Evolutionary conservation across 305 asterid genomes (phyloP), one percentile per base, ranked within the genome.

Genomic region (Fraxinus sp.): DNA sequence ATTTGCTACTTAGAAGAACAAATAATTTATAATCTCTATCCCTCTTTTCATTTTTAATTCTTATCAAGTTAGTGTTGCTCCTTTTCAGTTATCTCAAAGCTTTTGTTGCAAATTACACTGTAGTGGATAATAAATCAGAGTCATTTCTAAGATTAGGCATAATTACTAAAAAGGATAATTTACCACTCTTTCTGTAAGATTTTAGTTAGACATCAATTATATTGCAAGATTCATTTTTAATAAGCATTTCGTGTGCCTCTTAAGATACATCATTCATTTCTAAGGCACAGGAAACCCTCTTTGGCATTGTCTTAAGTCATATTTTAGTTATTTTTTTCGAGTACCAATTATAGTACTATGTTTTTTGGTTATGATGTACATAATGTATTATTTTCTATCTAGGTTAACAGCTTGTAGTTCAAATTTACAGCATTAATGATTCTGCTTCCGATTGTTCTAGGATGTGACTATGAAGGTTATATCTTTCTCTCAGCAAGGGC

Each of bases 401-500:
- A 59, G 70, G 28, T 6, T 57, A n/a, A 18, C 11, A 57, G 28
- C 28, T 57, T 18, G 62, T 59, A 59, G 24, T 18, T 59, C 11
- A 59, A 59, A 59, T 6, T 59, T n/a, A 18, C 13, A 4, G 37
- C 18, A 26, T 74, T 74, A 28, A 57, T 55, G 22, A 18, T 78
- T 77, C 37, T 68, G 20, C 82, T 76, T 55, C 77, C n/a, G 78
- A 77, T 81, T 72, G 6, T 81, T 82, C 74, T 79, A 95, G 98
- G 98, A 95, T 84, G 97, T 95, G 13, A 92, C 94, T 0, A 92
- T 91, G 97, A 93, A 95, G 89, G 86, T 95, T 39, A 92, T 92
- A 79, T 95, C 98, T 3, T 93, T 93, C 83, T 91, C 97, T 82
- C 98, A 95, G 82, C 97, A 91, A 90, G 98, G 98, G 13, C 98